Percentiles rank a stretch among this genome's conserved stretches.
These are phyloP conservation scores for Gigaspora rosea DNA, from an alignment of 192 early-diverging fungal species.

Conservation along the genomic window DNA sequence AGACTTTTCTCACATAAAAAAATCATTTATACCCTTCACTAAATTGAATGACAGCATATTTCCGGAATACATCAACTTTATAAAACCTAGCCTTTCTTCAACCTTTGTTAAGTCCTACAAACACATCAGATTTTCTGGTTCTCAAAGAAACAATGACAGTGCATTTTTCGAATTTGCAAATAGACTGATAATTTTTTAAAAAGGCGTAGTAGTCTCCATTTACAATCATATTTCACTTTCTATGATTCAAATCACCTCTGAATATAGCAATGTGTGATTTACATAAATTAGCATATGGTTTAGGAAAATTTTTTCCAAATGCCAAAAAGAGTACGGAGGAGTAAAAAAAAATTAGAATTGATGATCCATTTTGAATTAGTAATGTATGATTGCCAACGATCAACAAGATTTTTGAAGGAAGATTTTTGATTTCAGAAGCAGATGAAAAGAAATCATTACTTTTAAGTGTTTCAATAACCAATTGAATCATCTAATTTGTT, in stretches of 20 bases:
- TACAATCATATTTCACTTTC: conserved; percentile 92
- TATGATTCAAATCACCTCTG: conserved; percentile 97
- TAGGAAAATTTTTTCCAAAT: conserved; percentile 66
- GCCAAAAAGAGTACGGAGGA: conserved; percentile 76
- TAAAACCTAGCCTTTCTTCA: conserved; percentile 51
- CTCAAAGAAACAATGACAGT: conserved; percentile 76
- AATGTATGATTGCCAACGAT: conserved; percentile 71
- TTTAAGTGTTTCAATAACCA: conserved; percentile 54
- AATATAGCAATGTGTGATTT: conserved; percentile 76
- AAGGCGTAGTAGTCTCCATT: conserved; percentile 80
- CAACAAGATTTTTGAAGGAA: conserved; percentile 53
- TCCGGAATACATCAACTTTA: conserved; percentile 66
- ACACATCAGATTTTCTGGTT: conserved; percentile 87
- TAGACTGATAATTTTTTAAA: conserved; percentile 78
- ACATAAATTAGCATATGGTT: conserved; percentile 62
- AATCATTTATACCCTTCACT: conserved; percentile 1
- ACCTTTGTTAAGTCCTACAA: conserved; percentile 64
- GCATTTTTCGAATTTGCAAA: conserved; percentile 52
- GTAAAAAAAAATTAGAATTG: conserved; percentile 81
- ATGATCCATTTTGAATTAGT: conserved; percentile 66
- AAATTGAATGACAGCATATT: conserved; percentile 68
- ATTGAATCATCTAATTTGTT: conserved; percentile 82
- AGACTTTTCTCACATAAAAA: too few relatives aligned
- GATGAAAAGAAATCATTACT: conserved; percentile 44
- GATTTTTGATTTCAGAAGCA: conserved; percentile 36